These are phyloP conservation scores for Clarireedia monteithiana DNA, from an alignment of 2,329 filamentous ascomycete species.

Conservation along the genomic window DNA sequence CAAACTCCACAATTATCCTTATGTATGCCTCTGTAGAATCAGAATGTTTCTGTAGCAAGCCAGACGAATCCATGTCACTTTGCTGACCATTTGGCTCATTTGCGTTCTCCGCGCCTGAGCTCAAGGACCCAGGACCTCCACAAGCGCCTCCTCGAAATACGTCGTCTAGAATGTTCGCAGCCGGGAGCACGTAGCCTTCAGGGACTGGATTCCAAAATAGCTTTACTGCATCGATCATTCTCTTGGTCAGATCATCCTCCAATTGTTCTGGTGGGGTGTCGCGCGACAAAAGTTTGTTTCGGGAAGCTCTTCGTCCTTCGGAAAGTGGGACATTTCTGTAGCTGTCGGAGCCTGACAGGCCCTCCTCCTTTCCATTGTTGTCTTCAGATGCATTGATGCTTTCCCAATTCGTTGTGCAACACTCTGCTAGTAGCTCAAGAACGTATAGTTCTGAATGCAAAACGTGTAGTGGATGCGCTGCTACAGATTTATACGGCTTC, in stretches of 20 bases:
- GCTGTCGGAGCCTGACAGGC: slow-evolving; percentile 16
- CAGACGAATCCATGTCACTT: slow-evolving; percentile 22
- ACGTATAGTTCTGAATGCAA: slow-evolving; percentile 58
- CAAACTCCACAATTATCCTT: slow-evolving; percentile 52
- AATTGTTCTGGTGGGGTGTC: slow-evolving; percentile 30
- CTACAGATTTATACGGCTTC: slow-evolving; percentile 43
- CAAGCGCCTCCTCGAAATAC: slow-evolving; percentile 17
- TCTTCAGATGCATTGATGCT: slow-evolving; percentile 30
- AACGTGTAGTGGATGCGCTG: slow-evolving; percentile 50
- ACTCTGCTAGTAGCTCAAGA: slow-evolving; percentile 56
- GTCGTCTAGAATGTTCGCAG: slow-evolving; percentile 50
- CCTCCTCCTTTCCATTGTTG: slow-evolving; percentile 18
- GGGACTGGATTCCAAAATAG: slow-evolving; percentile 50
- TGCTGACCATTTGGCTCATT: slow-evolving; percentile 23
- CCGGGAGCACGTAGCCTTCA: slow-evolving; percentile 48
- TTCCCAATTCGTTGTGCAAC: slow-evolving; percentile 54
- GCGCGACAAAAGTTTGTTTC: slow-evolving; percentile 19
- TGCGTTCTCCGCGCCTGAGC: slow-evolving; percentile 11
- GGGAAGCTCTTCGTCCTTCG: slow-evolving; percentile 20
- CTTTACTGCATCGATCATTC: slow-evolving; percentile 49
- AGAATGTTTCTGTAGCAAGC: slow-evolving; percentile 24
- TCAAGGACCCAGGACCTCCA: slow-evolving; percentile 1
- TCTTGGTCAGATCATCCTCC: slow-evolving; percentile 43
- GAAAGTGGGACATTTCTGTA: neutral
- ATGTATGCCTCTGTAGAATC: slow-evolving; percentile 46